Evolutionary conservation across 768 basidiomycete genomes (phyloP), one percentile per base, ranked within the genome.

Genomic region (Suillus subaureus): DNA sequence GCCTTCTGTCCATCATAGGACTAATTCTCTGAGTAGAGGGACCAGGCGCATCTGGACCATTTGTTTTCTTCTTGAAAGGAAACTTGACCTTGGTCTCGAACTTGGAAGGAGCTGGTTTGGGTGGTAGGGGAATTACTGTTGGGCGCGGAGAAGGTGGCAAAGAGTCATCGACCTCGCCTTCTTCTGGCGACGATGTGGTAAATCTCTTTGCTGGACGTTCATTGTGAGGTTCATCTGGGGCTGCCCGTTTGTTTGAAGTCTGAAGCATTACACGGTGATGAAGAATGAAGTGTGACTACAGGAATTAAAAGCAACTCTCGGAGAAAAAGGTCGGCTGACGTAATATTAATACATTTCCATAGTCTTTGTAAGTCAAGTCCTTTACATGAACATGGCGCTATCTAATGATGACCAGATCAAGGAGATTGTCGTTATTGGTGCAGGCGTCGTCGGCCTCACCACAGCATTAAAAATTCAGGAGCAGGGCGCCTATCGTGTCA

Each of bases 91-190:
- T 87, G 23, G 79, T 56, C 58, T 73, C 71, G 61, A 74, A 78
- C 70, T 73, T 85, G 77, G 69, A 67, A 23, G 67, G 71, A 26
- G 70, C 70, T 57, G 81, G 76, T 69, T 82, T 80, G 0, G 77
- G 68, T n/a, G 80, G 79, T 57, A 77, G 69, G 28, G 74, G 28
- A 49, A 43, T 61, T 60, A 63, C 54, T 61, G 61, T 23, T 67
- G 42, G 73, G 68, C 26, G 71, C 68, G 64, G 60, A 40, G 64
- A 55, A 37, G 61, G 67, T 58, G 70, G 56, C 9, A 68, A 72
- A 49, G 75, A 79, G 74, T 93, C 91, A 77, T 92, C 91, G 58
- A 94, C 79, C 70, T 94, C 92, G 66, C 92, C 92, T 73, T 94
- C 92, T 76, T 94, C 92, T 60, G 91, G 91, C 1, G 91, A 83